Evolutionary conservation across 1,284 basidiomycete genomes (phyloP).

Genomic region (Trichosporon asahii): DNA sequence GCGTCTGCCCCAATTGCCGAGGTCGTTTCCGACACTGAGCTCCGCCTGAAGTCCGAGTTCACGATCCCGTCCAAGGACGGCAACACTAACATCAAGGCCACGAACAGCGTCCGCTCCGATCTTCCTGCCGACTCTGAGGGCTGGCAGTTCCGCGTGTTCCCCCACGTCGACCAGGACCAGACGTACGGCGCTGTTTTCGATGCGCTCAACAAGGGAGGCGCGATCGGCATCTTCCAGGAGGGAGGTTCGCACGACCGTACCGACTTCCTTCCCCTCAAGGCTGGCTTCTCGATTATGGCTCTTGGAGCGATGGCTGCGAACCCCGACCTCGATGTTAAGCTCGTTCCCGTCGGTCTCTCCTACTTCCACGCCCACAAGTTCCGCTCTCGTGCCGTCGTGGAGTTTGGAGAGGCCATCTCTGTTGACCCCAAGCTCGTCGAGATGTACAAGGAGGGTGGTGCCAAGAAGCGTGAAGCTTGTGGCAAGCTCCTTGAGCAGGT

Average conservation of each 20-base stretch:
- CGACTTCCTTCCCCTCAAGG: constrained; percentile 89
- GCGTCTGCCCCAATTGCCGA: constrained; percentile 80
- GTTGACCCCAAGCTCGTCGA: constrained; percentile 81
- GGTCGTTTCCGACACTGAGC: constrained; percentile 81
- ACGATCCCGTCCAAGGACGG: constrained; percentile 50
- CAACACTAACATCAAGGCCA: constrained; percentile 66
- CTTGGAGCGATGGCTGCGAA: constrained; percentile 92
- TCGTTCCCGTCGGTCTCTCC: constrained; percentile 89
- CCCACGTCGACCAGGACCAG: constrained; percentile 84
- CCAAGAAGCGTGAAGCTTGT: constrained; percentile 85
- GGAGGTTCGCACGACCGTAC: constrained; percentile 96
- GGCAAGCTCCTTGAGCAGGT: constrained; percentile 85
- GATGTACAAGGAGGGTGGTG: constrained; percentile 86
- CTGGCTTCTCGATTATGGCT: constrained; percentile 96
- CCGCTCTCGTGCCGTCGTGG: constrained; percentile 90
- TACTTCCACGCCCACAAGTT: constrained; percentile 96
- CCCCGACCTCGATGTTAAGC: constrained; percentile 79
- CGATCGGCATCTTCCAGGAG: constrained; percentile 96
- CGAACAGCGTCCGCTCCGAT: constrained; percentile 66
- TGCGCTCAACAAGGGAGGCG: constrained; percentile 77
- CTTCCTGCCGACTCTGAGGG: constrained; percentile 53
- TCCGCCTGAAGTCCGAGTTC: constrained; percentile 83
- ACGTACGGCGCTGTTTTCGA: constrained; percentile 96
- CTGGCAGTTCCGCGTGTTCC: constrained; percentile 70
- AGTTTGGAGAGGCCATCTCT: constrained; percentile 89